Percentiles rank a stretch among this genome's conserved stretches.
phyloP scores from a whole-genome alignment of 208 protist genomes.

The Leishmania major region DNA sequence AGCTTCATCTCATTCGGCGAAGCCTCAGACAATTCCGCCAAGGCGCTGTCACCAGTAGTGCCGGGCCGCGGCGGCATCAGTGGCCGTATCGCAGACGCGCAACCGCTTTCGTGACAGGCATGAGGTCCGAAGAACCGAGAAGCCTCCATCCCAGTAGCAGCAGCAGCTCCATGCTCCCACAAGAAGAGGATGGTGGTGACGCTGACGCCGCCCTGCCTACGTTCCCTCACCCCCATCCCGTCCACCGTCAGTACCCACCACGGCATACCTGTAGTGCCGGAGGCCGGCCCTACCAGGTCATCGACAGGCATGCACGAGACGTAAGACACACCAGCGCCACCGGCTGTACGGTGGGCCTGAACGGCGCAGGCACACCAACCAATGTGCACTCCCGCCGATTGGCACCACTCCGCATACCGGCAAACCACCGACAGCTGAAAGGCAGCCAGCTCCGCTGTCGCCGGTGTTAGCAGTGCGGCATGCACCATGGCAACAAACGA shows the following conservation, averaged over 20 bases:
- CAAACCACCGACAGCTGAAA: conserved; percentile 18
- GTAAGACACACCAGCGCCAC: neutral
- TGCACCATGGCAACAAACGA: conserved; percentile 1
- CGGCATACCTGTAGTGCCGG: neutral
- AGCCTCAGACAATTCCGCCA: neutral
- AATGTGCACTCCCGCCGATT: conserved; percentile 16
- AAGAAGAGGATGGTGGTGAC: neutral
- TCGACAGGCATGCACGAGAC: conserved; percentile 1
- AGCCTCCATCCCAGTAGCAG: neutral
- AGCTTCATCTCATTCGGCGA: neutral
- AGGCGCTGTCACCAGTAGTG: neutral
- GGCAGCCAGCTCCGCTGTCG: conserved; percentile 13
- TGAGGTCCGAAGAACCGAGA: neutral
- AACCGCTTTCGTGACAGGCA: neutral
- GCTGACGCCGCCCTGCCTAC: neutral
- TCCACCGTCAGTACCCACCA: conserved; percentile 19
- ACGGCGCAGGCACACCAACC: conserved; percentile 25
- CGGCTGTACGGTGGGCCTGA: neutral
- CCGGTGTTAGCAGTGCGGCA: neutral
- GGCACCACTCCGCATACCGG: conserved; percentile 24
- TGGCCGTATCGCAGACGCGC: conserved; percentile 1
- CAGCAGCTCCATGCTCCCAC: conserved; percentile 8
- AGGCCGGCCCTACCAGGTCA: neutral
- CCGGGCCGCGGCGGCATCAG: neutral
- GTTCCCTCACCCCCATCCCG: conserved; percentile 3